phyloP scores from a whole-genome alignment of 1,284 basidiomycete species.

The Tilletia indica region DNA sequence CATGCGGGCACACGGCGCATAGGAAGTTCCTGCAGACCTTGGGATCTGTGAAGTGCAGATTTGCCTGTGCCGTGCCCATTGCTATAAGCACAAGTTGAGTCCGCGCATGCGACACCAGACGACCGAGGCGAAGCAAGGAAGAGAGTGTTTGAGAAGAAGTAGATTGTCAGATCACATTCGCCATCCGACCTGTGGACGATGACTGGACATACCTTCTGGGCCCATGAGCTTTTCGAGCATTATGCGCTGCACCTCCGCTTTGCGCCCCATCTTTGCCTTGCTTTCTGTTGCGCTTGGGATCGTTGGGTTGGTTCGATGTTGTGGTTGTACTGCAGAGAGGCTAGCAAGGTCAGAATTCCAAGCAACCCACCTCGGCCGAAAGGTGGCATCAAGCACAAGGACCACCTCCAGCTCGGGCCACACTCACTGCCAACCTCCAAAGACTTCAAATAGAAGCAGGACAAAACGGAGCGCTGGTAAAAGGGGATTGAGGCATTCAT shows the following conservation, averaged over 20 bases:
- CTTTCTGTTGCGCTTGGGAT: not conserved
- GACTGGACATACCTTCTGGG: constrained; percentile 28
- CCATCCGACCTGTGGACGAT: not conserved
- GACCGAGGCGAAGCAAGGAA: not conserved
- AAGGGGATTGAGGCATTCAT: too few species aligned
- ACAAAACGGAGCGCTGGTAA: too few species aligned
- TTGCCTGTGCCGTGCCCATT: constrained; percentile 49
- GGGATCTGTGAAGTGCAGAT: constrained; percentile 90
- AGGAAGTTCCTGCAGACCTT: constrained; percentile 99
- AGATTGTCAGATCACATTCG: not conserved
- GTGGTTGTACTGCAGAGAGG: not conserved
- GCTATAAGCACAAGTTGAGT: constrained; percentile 25
- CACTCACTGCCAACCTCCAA: too few species aligned
- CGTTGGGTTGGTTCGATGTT: too few species aligned
- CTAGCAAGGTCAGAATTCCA: too few species aligned
- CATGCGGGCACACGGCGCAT: constrained; percentile 95
- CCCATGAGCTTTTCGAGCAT: constrained; percentile 69
- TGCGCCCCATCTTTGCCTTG: constrained; percentile 44
- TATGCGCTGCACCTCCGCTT: constrained; percentile 81
- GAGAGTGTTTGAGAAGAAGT: constrained; percentile 4
- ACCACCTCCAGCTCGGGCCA: too few species aligned
- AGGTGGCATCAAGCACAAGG: too few species aligned
- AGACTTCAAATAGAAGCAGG: too few species aligned
- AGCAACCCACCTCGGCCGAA: too few species aligned
- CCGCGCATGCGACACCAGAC: too few species aligned